Conservation (phyloP, 495 filamentous ascomycete genomes). For the Cercophora sp. region DNA sequence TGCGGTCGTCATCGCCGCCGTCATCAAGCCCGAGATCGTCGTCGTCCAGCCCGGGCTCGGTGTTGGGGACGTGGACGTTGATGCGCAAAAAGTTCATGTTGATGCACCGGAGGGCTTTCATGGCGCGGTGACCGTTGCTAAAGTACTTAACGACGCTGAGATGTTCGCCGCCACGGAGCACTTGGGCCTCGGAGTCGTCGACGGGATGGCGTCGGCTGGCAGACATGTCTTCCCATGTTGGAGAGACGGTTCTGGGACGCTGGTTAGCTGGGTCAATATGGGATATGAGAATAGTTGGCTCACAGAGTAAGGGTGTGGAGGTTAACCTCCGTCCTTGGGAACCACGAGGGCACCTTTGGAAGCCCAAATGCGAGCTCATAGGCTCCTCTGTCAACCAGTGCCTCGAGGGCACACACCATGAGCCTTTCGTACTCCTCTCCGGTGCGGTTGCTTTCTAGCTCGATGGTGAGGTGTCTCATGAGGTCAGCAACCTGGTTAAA, state of each 20-base stretch:
- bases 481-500: constrained; percentile 33
- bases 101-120: constrained; percentile 19
- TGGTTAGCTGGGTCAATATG: too few relatives aligned
- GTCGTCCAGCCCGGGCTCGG: neutral
- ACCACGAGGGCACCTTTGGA: neutral
- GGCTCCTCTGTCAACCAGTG: neutral
- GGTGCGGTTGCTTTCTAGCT: constrained; percentile 31
- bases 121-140: neutral
- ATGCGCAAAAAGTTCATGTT: constrained; percentile 23
- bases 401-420: constrained; percentile 19
- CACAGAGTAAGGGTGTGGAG: constrained; percentile 34
- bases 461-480: constrained; percentile 34
- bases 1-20: neutral
- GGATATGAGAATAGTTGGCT: too few relatives aligned
- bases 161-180: constrained; percentile 1
- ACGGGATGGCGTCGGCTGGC: too few relatives aligned
- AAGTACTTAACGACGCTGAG: constrained; percentile 25
- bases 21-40: constrained; percentile 3
- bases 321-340: constrained; percentile 6
- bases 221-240: neutral
- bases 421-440: constrained; percentile 19
- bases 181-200: neutral
- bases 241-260: constrained; percentile 15
- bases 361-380: neutral
- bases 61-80: constrained; percentile 23